Conservation (phyloP, 2,329 filamentous ascomycete species). For the Ophiocordyceps camponoti-leonardi region DNA sequence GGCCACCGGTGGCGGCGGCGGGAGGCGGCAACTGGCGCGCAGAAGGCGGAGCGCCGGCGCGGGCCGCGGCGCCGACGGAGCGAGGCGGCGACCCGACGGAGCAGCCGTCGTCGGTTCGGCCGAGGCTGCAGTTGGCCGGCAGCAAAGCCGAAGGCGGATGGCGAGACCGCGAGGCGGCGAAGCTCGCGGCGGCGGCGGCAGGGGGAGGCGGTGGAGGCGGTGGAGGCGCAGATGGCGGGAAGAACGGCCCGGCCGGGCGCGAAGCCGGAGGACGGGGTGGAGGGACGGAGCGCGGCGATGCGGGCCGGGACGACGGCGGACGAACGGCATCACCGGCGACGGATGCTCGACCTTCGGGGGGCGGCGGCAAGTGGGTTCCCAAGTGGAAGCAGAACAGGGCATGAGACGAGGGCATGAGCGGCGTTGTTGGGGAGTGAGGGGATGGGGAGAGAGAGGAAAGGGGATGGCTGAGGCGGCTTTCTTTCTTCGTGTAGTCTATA, state of each 20-base stretch:
- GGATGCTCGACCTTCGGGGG: too few species aligned
- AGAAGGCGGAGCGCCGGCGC: conserved; percentile 14
- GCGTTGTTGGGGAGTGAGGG: too few species aligned
- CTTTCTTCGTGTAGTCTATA: too few species aligned
- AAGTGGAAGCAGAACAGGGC: too few species aligned
- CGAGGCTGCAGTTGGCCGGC: conserved; percentile 42
- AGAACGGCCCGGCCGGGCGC: not conserved
- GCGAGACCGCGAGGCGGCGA: conserved; percentile 54
- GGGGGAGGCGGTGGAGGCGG: conserved; percentile 12
- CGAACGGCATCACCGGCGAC: too few species aligned
- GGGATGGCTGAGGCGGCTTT: too few species aligned
- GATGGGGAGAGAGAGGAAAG: too few species aligned
- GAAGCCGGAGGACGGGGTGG: not conserved
- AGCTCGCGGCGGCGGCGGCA: conserved; percentile 10
- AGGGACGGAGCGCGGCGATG: too few species aligned
- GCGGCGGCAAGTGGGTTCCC: too few species aligned
- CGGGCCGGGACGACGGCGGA: not conserved
- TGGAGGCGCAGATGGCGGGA: too few species aligned
- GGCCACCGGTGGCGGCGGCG: conserved; percentile 17
- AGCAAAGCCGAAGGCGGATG: conserved; percentile 36
- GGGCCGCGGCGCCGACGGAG: conserved; percentile 17
- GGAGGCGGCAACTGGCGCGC: conserved; percentile 16
- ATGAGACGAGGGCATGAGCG: too few species aligned
- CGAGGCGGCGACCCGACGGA: conserved; percentile 31
- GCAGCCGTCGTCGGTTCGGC: conserved; percentile 32